A percentile compares a stretch with the other conserved stretches of the same genome.
Evolutionary conservation across 495 filamentous ascomycete genomes (phyloP).

Genomic region (Aspergillus incahuasiensis): DNA sequence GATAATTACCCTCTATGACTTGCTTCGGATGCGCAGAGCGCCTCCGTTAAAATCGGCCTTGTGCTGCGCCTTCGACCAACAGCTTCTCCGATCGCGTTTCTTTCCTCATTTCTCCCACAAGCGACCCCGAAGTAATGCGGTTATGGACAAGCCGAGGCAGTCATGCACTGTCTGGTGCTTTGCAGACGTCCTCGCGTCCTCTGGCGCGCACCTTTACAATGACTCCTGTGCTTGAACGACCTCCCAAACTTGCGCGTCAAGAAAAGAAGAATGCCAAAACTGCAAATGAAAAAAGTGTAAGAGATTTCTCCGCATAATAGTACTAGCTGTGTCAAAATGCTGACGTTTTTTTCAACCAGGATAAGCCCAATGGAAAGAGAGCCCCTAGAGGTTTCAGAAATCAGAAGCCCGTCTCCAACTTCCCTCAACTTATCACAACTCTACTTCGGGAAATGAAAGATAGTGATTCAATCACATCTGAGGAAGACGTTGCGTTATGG

Average conservation of each 20-base stretch:
- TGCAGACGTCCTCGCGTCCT: conserved; percentile 24
- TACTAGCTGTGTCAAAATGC: neutral
- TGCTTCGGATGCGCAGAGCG: conserved; percentile 3
- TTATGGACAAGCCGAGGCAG: conserved; percentile 35
- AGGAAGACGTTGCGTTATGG: conserved; percentile 22
- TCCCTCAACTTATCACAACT: conserved; percentile 24
- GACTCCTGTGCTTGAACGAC: conserved; percentile 24
- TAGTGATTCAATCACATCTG: conserved; percentile 3
- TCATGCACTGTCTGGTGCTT: conserved; percentile 32
- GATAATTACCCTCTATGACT: neutral
- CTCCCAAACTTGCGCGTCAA: neutral
- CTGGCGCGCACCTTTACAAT: conserved; percentile 32
- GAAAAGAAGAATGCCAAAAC: conserved; percentile 15
- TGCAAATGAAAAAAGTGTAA: neutral
- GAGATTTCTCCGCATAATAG: neutral
- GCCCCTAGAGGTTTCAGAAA: neutral
- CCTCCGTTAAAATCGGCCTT: neutral
- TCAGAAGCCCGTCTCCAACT: conserved; percentile 20
- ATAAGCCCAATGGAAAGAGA: neutral
- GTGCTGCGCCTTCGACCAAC: neutral
- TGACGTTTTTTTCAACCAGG: neutral
- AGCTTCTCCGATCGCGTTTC: neutral
- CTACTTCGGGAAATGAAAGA: conserved; percentile 26
- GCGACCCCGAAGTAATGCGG: conserved; percentile 27
- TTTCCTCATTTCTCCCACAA: conserved; percentile 4